Evolutionary conservation across 768 basidiomycete species (phyloP).

Genomic region (Mycena kentingensis): DNA sequence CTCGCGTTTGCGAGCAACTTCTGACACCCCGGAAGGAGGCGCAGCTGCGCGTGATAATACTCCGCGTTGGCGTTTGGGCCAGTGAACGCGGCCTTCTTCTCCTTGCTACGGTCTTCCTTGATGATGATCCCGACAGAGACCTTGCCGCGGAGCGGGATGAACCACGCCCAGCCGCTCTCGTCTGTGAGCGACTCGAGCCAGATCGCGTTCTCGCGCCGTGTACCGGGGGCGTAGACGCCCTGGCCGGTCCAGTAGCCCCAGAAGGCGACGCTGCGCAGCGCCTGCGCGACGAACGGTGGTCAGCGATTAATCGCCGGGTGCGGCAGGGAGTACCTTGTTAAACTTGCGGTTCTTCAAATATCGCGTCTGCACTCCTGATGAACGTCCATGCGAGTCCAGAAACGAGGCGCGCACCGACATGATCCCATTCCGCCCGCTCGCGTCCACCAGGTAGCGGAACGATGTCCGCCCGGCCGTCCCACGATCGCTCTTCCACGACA

Average conservation of each 20-base stretch:
- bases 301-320: too few species aligned
- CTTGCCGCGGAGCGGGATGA: conserved; percentile 39
- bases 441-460: conserved; percentile 67
- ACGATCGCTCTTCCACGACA: conserved; percentile 38
- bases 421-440: conserved; percentile 59
- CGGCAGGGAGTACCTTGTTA: too few species aligned
- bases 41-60: conserved; percentile 34
- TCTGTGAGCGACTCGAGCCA: conserved; percentile 37
- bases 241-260: conserved; percentile 39
- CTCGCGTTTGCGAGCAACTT: conserved; percentile 30
- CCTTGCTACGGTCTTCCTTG: conserved; percentile 30
- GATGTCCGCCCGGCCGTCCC: conserved; percentile 42
- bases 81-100: conserved; percentile 9
- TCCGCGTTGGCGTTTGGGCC: conserved; percentile 4
- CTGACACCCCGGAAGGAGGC: conserved; percentile 28
- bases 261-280: conserved; percentile 4
- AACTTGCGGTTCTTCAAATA: conserved; percentile 31
- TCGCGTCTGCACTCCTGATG: too few species aligned
- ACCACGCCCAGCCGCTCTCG: conserved; percentile 43
- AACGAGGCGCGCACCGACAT: too few species aligned
- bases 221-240: conserved; percentile 32
- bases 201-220: conserved; percentile 34
- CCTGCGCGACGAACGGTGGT: too few species aligned
- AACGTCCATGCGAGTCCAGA: too few species aligned
- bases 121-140: conserved; percentile 41